phyloP scores from a whole-genome alignment of 2,329 filamentous ascomycete species.

The Tolypocladium album region DNA sequence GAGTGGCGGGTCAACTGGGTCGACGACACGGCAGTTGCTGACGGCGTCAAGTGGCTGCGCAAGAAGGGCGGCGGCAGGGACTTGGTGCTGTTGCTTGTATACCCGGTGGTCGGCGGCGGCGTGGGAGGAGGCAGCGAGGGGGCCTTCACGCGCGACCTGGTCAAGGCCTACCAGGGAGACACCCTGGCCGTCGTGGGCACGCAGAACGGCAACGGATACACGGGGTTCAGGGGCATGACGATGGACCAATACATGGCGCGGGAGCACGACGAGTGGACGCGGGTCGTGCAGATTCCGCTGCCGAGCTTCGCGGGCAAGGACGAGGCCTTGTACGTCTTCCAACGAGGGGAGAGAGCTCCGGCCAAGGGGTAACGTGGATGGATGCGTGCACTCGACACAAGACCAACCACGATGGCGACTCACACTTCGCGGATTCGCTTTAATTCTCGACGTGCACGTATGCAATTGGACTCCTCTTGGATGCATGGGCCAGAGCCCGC shows the following conservation, averaged over 20 bases:
- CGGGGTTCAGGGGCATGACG: constrained; percentile 51
- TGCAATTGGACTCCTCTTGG: too few species aligned
- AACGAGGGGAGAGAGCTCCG: constrained; percentile 30
- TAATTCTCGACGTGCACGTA: too few species aligned
- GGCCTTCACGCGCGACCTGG: constrained; percentile 51
- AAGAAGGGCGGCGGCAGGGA: constrained; percentile 37
- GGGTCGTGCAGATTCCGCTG: constrained; percentile 53
- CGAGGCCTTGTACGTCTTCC: constrained; percentile 61
- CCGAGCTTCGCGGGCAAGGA: constrained; percentile 71
- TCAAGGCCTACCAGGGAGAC: constrained; percentile 51
- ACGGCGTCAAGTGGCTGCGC: constrained; percentile 49
- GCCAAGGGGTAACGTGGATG: neutral
- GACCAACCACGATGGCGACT: too few species aligned
- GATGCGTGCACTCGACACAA: neutral
- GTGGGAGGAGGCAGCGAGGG: constrained; percentile 56
- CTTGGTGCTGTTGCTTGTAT: constrained; percentile 57
- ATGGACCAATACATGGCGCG: constrained; percentile 56
- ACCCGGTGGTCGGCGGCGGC: constrained; percentile 56
- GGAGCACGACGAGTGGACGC: constrained; percentile 46
- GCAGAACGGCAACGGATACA: constrained; percentile 66
- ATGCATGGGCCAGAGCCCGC: too few species aligned
- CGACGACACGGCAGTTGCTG: constrained; percentile 49
- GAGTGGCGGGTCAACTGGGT: constrained; percentile 63
- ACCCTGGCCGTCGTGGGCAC: constrained; percentile 63
- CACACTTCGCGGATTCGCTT: too few species aligned